A percentile compares a stretch with the other conserved stretches of the same genome.
These are phyloP conservation scores for Neofusicoccum laricinum DNA, from an alignment of 2,329 filamentous ascomycete genomes.

Conservation along the genomic window DNA sequence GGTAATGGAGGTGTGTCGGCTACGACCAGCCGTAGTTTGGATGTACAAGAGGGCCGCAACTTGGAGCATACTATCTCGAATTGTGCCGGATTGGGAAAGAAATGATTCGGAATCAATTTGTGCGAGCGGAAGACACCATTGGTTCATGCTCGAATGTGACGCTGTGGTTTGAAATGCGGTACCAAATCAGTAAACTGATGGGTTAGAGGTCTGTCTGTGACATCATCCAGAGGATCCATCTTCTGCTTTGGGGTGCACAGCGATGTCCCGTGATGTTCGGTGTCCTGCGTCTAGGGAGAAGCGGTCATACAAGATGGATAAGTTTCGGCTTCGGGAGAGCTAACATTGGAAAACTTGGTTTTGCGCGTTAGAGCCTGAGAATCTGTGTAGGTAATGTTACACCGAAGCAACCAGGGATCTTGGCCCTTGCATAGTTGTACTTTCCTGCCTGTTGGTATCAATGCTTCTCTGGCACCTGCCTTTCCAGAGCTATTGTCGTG, in stretches of 20 bases:
- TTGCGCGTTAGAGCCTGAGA: background rate
- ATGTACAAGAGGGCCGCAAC: background rate
- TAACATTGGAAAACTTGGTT: background rate
- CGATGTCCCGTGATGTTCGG: background rate
- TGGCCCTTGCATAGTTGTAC: background rate
- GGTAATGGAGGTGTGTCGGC: background rate
- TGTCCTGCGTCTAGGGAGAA: background rate
- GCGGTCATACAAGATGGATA: background rate
- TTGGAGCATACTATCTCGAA: no score
- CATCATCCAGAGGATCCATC: background rate
- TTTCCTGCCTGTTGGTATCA: no score
- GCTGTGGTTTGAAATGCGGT: no score
- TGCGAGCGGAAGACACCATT: no score
- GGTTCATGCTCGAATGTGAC: no score
- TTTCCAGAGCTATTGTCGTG: no score
- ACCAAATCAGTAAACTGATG: no score
- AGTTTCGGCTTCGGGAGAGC: background rate
- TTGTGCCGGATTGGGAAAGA: no score
- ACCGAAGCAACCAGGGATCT: background rate
- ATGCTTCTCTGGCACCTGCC: no score
- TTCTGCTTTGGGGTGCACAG: background rate
- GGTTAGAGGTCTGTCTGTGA: background rate
- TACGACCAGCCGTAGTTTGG: background rate
- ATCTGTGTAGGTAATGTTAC: background rate
- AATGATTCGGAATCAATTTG: no score